Evolutionary conservation across 768 basidiomycete species (phyloP), one percentile per base, ranked within the genome.

Genomic region (Boletus huronensis): DNA sequence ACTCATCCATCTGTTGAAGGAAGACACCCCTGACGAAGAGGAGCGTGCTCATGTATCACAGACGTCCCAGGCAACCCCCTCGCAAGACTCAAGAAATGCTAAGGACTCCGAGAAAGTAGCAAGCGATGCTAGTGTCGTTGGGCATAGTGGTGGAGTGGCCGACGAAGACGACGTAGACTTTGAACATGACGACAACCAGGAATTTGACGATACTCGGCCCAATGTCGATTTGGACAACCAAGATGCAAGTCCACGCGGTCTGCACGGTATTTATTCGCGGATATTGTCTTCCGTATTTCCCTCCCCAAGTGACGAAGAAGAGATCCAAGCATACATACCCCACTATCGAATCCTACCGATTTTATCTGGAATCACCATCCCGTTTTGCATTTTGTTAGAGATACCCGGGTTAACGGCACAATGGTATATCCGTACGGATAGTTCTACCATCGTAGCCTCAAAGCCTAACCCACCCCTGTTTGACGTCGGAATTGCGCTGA

Each of bases 341-440:
- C 79, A 80, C 48, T 87, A 85, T 64, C 83, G 89, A 17, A 73
- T 73, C 48, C 70, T 82, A 5, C 87, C 87, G 0, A 83, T 90
- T 39, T 53, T 89, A 9, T 82, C 88, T 14, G 86, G 85, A 19
- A 75, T 87, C 38, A 66, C 84, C 55, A 82, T 88, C 35, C 87
- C 88, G 0, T 90, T 93, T 62, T 81, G 85, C 17, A 87, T 92
- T 46, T 76, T 93, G n/a, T 75, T 93, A 29, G 87, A 88, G 61
- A 88, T 93, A 28, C 91, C 91, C 1, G 86, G 87, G 16, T 70
- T 92, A 11, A 92, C 88, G 1, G 84, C 83, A 54, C 77, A 79
- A 49, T 89, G 88, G 89, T 89, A 84, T 58, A 78, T 87, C 53
- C 78, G 77, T 6, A 88, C 82, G 0, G 70, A 75, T 29, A 55